Base-by-base conservation (phyloP, 768 basidiomycete genomes). In the Gelatoporia subvermispora region DNA sequence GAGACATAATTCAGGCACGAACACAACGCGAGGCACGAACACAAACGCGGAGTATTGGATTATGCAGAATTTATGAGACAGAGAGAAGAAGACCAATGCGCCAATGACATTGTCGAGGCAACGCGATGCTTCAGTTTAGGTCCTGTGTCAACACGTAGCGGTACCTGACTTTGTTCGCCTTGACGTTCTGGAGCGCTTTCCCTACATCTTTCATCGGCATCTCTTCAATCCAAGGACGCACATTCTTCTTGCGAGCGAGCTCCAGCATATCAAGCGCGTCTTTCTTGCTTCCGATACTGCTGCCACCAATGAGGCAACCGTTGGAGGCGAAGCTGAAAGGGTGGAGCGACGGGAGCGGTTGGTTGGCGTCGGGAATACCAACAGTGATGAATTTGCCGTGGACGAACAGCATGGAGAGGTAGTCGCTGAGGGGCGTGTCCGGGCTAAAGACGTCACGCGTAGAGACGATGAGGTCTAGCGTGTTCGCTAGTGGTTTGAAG, bases 241-340 rank as follows among this genome's bases (percentile, higher is more conserved):
- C 64, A 1, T 68, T 64, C 62, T 81, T 75, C 52, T 76, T 69
- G 13, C 70, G 72, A 0, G 78, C 78, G 37, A 84, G 70, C 38
- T 76, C 58, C 38, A 82, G 68, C 81, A 83, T 84, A 43, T 72
- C 70, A 15, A 68, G 47, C 16, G 68, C 72, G 55, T 82, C 81
- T 41, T 70, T 67, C 65, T 78, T 80, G 61, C 68, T 74, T 35
- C 81, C 82, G 44, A 82, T 74, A 58, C 68, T 66, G 28, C 57
- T 59, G 25, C 59, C 62, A 21, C 63, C 41, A 15, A 57, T 9
- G 20, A 45, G 21, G 20, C 43, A 49, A 3, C 43, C 61, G 46
- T 58, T 60, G 8, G 44, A 48, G 18, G 59, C 57, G 50, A 68
- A 61, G 37, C 67, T 60, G 48, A 68, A 67, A 17, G 52, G 47